phyloP scores from a whole-genome alignment of 768 basidiomycete species.

The Fibroporia radiculosa region DNA sequence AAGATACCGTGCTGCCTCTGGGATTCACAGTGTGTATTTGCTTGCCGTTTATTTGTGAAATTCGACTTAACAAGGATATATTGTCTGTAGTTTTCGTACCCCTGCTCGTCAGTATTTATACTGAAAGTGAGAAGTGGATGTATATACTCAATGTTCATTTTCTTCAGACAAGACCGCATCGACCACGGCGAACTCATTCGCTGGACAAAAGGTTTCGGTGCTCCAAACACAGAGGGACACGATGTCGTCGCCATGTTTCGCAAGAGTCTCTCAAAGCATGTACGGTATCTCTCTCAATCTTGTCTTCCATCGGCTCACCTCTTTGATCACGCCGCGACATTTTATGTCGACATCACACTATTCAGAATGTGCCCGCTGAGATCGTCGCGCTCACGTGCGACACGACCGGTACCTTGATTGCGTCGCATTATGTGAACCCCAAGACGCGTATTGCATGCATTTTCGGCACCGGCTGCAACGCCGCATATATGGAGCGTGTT shows the following conservation, averaged over 20 bases:
- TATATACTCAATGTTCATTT: slow-evolving; percentile 1
- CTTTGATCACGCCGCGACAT: too few relatives aligned
- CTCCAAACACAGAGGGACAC: slow-evolving; percentile 81
- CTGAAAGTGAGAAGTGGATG: too few relatives aligned
- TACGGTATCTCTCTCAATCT: slow-evolving; percentile 28
- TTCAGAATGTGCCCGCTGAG: slow-evolving; percentile 73
- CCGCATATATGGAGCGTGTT: slow-evolving; percentile 94
- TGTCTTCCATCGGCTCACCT: slow-evolving; percentile 2
- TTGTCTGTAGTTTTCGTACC: slow-evolving; percentile 77
- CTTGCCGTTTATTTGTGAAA: background rate
- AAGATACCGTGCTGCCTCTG: slow-evolving; percentile 61
- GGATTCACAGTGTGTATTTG: slow-evolving; percentile 81
- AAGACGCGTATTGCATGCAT: slow-evolving; percentile 90
- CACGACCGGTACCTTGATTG: slow-evolving; percentile 96
- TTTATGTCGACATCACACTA: background rate
- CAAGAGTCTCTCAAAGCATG: slow-evolving; percentile 67
- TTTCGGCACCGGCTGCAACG: slow-evolving; percentile 97
- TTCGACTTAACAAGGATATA: background rate
- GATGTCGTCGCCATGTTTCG: slow-evolving; percentile 95
- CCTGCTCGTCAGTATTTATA: slow-evolving; percentile 62
- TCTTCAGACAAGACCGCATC: slow-evolving; percentile 76
- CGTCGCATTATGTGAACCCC: slow-evolving; percentile 92
- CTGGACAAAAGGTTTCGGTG: slow-evolving; percentile 99
- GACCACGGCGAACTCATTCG: slow-evolving; percentile 92
- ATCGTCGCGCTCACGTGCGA: slow-evolving; percentile 93